These are phyloP conservation scores for Symbiodinium pilosum DNA, from an alignment of 73 alveolate genomes.

Conservation along the genomic window DNA sequence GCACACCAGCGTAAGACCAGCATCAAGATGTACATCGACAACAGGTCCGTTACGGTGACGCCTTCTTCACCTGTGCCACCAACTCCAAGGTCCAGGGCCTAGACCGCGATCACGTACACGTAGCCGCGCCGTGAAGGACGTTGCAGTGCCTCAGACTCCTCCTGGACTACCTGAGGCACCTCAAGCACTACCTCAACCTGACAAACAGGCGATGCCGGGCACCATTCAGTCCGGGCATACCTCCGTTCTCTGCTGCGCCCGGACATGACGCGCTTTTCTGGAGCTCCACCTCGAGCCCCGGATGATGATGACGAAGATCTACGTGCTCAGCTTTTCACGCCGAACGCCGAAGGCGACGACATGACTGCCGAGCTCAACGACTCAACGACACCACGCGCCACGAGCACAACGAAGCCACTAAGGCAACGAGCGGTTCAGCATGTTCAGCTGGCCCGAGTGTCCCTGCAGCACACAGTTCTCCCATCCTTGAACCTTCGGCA, in stretches of 20 bases:
- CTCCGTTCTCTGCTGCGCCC: neutral
- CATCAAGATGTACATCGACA: no score
- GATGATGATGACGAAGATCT: neutral
- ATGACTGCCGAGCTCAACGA: neutral
- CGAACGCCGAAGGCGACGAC: neutral
- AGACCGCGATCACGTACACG: neutral
- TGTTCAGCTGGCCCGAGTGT: neutral
- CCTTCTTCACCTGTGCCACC: neutral
- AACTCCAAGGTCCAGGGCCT: neutral
- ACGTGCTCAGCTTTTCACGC: neutral
- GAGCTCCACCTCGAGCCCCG: no score
- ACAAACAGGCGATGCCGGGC: neutral
- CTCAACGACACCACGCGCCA: neutral
- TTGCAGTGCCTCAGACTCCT: neutral
- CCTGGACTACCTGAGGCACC: neutral
- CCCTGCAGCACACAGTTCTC: neutral
- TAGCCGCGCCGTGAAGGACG: neutral
- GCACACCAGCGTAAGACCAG: neutral
- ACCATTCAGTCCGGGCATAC: neutral
- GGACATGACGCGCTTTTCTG: neutral
- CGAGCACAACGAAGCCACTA: neutral
- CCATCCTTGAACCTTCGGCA: neutral
- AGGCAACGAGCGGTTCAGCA: neutral
- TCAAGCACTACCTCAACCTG: neutral
- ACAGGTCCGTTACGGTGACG: neutral